Evolutionary conservation across 1,284 basidiomycete species (phyloP).

Genomic region (Peniophora sp.): DNA sequence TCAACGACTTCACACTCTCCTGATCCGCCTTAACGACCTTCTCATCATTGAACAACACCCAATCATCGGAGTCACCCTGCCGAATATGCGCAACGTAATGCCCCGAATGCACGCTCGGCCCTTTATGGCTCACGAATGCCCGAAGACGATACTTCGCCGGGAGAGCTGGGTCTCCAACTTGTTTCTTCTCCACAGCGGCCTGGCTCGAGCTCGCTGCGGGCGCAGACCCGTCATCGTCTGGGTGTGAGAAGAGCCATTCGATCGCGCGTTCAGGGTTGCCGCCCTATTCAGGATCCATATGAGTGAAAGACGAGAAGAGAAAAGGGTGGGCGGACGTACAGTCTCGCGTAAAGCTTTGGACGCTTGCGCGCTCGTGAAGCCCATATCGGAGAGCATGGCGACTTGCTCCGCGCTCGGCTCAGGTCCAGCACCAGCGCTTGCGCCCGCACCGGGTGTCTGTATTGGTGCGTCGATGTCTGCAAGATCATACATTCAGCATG

Average conservation of each 20-base stretch:
- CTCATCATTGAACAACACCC: constrained; percentile 94
- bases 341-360: constrained; percentile 84
- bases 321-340: constrained; percentile 33
- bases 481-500: not conserved
- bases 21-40: constrained; percentile 86
- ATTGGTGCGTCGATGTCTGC: constrained; percentile 86
- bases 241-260: constrained; percentile 96
- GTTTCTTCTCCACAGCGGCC: constrained; percentile 13
- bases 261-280: constrained; percentile 81
- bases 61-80: constrained; percentile 38
- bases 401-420: constrained; percentile 69
- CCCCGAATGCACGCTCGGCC: constrained; percentile 89
- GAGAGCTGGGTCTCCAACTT: constrained; percentile 46
- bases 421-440: constrained; percentile 20
- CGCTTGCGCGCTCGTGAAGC: constrained; percentile 81
- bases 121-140: constrained; percentile 96
- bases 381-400: constrained; percentile 82
- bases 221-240: constrained; percentile 74
- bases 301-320: constrained; percentile 1
- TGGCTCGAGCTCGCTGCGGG: constrained; percentile 17
- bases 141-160: constrained; percentile 81
- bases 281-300: constrained; percentile 31
- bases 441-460: constrained; percentile 20
- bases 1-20: constrained; percentile 66
- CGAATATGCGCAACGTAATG: constrained; percentile 88